Conservation (phyloP, 2,329 filamentous ascomycete genomes). For the Xylaria sp. region DNA sequence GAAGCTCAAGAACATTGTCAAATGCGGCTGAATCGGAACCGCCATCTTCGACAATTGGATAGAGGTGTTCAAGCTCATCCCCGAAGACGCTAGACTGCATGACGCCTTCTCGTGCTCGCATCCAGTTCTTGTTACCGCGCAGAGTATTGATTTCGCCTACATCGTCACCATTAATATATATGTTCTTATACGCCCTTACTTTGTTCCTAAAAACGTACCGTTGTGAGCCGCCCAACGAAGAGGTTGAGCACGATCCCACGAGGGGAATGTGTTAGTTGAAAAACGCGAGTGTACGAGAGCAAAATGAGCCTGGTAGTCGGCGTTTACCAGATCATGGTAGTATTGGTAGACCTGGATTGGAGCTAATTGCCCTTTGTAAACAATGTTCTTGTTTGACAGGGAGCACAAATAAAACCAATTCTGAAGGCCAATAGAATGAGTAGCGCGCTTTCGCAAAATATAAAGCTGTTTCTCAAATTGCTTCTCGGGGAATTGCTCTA, state of each 20-base stretch:
- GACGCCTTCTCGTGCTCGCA: conserved; percentile 94
- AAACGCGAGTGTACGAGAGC: conserved; percentile 97
- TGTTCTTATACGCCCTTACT: conserved; percentile 3
- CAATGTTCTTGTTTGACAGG: conserved; percentile 96
- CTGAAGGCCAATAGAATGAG: conserved; percentile 92
- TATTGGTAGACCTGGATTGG: conserved; percentile 97
- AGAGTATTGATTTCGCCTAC: conserved; percentile 92
- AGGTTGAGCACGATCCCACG: conserved; percentile 97
- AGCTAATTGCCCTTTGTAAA: conserved; percentile 97
- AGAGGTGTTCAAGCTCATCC: conserved; percentile 88
- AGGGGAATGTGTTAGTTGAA: conserved; percentile 98
- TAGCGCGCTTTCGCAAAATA: conserved; percentile 92
- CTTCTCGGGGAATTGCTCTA: conserved; percentile 82
- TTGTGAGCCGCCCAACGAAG: conserved; percentile 98
- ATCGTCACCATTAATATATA: conserved; percentile 34
- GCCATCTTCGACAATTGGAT: conserved; percentile 95
- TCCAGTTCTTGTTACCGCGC: conserved; percentile 99
- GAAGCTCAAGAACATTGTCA: conserved; percentile 92
- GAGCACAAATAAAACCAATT: conserved; percentile 99
- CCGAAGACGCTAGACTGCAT: conserved; percentile 94
- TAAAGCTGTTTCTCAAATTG: conserved; percentile 94
- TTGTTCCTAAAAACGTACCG: conserved; percentile 61
- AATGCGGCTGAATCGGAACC: conserved; percentile 97
- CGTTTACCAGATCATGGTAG: conserved; percentile 95
- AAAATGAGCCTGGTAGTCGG: conserved; percentile 97